phyloP scores from a whole-genome alignment of 73 alveolate species.

The Tetrahymena elliotti region DNA sequence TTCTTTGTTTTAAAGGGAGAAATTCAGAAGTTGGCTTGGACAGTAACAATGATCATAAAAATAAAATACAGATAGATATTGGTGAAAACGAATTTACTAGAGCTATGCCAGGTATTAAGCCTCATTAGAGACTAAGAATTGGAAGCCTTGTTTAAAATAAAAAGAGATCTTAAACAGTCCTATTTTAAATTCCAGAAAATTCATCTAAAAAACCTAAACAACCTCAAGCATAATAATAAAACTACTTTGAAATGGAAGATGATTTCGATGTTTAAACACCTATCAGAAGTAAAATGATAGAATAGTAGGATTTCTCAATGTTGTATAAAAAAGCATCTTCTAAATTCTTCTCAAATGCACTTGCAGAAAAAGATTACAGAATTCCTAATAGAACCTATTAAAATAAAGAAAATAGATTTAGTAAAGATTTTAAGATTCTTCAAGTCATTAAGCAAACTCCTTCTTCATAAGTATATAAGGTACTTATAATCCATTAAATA shows the following conservation, averaged over 20 bases:
- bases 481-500: background rate
- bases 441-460: background rate
- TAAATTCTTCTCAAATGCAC: background rate
- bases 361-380: background rate
- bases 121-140: background rate
- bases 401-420: background rate
- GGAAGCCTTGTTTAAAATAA: background rate
- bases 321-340: background rate
- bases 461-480: background rate
- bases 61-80: background rate
- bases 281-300: background rate
- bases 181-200: background rate
- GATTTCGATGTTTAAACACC: background rate
- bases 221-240: background rate
- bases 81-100: background rate
- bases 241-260: background rate
- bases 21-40: background rate
- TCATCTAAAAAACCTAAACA: background rate
- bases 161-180: background rate
- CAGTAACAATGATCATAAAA: background rate
- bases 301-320: background rate
- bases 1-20: background rate
- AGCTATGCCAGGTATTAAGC: background rate
- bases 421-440: background rate
- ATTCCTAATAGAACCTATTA: background rate